These are phyloP conservation scores for Sarcomyxa edulis DNA, from an alignment of 768 basidiomycete genomes.

Conservation along the genomic window DNA sequence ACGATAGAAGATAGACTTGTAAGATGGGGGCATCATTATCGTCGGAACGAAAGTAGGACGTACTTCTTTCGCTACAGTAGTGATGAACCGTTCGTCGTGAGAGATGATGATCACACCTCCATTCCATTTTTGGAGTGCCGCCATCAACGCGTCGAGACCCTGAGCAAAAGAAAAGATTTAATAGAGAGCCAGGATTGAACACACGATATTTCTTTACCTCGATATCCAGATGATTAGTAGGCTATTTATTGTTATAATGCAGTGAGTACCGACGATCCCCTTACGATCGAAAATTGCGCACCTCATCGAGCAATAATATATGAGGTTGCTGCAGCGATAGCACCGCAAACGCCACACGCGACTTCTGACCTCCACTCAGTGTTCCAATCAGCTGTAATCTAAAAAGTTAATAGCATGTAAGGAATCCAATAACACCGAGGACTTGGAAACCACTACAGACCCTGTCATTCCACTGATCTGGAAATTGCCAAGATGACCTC, in stretches of 20 bases:
- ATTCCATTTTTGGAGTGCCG: conserved; percentile 74
- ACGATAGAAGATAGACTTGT: conserved; percentile 2
- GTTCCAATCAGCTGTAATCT: conserved; percentile 89
- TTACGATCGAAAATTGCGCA: too few species aligned
- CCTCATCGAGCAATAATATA: conserved; percentile 91
- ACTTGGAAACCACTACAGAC: conserved; percentile 28
- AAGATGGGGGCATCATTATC: too few species aligned
- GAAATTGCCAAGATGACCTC: conserved; percentile 92
- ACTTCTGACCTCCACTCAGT: conserved; percentile 93
- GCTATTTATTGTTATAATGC: too few species aligned
- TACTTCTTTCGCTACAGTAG: conserved; percentile 81
- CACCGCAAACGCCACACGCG: conserved; percentile 88
- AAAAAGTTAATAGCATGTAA: background rate
- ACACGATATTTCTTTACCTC: conserved; percentile 43
- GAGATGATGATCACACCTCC: conserved; percentile 92
- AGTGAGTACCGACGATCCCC: conserved; percentile 3
- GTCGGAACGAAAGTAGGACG: conserved; percentile 15
- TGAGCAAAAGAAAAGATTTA: conserved; percentile 19
- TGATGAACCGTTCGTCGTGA: conserved; percentile 95
- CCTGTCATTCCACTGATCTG: conserved; percentile 96
- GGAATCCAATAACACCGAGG: conserved; percentile 3
- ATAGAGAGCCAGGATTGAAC: conserved; percentile 1
- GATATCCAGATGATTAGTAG: conserved; percentile 95
- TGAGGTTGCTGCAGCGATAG: conserved; percentile 87
- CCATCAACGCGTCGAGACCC: conserved; percentile 95